Conservation (phyloP, 192 early-diverging fungal genomes). For the Backusella sp. region DNA sequence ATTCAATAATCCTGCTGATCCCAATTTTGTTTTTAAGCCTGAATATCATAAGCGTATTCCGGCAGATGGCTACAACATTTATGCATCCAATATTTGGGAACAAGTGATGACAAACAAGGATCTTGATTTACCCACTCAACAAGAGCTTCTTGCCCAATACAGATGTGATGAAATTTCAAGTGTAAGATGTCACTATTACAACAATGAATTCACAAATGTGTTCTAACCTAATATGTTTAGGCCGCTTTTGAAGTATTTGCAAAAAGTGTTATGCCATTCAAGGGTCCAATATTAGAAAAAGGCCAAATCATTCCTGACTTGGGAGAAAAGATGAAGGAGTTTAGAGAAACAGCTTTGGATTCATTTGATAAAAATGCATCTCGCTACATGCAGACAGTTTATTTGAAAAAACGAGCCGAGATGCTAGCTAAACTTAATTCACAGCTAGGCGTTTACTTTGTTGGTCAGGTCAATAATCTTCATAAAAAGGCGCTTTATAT, state of each 20-base stretch:
- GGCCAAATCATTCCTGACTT: constrained; percentile 80
- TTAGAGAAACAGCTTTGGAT: constrained; percentile 56
- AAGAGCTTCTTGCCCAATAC: constrained; percentile 96
- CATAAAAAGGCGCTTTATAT: constrained; percentile 66
- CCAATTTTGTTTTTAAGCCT: constrained; percentile 82
- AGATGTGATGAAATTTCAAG: constrained; percentile 96
- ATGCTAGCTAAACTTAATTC: constrained; percentile 76
- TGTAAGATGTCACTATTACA: constrained; percentile 25
- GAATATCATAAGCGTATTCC: constrained; percentile 91
- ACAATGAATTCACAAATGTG: neutral
- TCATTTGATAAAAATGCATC: constrained; percentile 89
- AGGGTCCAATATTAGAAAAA: constrained; percentile 65
- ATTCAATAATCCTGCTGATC: constrained; percentile 66
- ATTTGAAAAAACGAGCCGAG: constrained; percentile 83
- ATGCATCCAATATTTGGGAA: constrained; percentile 94
- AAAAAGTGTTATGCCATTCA: constrained; percentile 58
- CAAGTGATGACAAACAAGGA: constrained; percentile 94
- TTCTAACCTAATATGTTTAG: constrained; percentile 17
- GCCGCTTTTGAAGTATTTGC: constrained; percentile 70
- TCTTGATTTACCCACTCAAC: constrained; percentile 97
- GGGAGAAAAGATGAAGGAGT: constrained; percentile 62
- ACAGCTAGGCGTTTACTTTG: constrained; percentile 73
- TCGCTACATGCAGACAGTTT: constrained; percentile 87
- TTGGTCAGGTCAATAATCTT: constrained; percentile 88
- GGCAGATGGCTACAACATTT: constrained; percentile 92